Percentiles rank a stretch among this genome's conserved stretches.
phyloP scores from a whole-genome alignment of 1,284 basidiomycete species.

The Pascua guehoae region DNA sequence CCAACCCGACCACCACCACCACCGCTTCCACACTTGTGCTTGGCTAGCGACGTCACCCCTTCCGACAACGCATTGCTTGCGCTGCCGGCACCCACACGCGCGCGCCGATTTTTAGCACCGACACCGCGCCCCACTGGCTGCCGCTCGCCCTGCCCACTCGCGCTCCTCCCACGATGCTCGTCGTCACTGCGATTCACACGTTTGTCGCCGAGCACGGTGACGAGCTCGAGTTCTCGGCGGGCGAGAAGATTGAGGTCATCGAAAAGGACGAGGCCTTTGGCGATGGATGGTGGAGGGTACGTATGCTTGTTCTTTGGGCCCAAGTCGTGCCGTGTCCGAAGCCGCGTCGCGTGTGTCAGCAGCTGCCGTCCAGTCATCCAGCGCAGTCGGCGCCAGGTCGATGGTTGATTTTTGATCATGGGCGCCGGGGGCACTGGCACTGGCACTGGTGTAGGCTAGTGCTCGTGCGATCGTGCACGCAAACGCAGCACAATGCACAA shows the following conservation, averaged over 20 bases:
- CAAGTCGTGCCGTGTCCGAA: too few relatives aligned
- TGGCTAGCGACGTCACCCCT: too few relatives aligned
- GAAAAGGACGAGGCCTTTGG: constrained; percentile 91
- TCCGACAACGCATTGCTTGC: too few relatives aligned
- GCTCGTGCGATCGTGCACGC: too few relatives aligned
- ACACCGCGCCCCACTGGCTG: not conserved
- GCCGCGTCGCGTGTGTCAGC: not conserved
- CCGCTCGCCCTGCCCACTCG: not conserved
- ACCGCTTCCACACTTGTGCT: too few relatives aligned
- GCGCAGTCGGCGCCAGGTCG: not conserved
- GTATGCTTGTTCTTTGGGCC: constrained; percentile 35
- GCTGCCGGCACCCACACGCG: too few relatives aligned
- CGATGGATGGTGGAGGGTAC: constrained; percentile 98
- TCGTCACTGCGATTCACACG: constrained; percentile 44
- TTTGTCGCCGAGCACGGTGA: constrained; percentile 90
- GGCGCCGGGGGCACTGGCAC: too few relatives aligned
- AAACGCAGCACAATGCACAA: too few relatives aligned
- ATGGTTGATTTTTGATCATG: too few relatives aligned
- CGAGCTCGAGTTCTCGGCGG: constrained; percentile 81
- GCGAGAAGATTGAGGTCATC: constrained; percentile 81
- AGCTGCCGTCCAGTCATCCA: not conserved
- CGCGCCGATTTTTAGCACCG: not conserved
- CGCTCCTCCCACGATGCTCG: constrained; percentile 1
- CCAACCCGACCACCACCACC: too few relatives aligned
- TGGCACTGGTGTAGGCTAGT: too few relatives aligned